These are phyloP conservation scores for Eremothecium coryli DNA, from an alignment of 1,139 yeast genomes.

Conservation along the genomic window DNA sequence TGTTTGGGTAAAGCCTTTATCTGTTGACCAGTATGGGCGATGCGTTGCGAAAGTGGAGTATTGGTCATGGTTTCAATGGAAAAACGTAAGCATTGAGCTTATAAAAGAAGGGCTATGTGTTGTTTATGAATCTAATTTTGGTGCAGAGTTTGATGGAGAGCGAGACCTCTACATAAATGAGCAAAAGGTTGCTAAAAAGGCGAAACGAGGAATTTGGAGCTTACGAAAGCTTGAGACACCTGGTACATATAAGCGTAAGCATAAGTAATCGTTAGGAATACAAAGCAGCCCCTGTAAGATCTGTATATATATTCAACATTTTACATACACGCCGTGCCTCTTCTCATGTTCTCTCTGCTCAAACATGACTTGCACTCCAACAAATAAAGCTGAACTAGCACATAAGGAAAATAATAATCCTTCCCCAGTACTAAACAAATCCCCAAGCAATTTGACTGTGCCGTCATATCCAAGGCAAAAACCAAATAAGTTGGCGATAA, in stretches of 20 bases:
- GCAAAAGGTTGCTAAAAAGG: constrained; percentile 51
- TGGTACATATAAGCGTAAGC: constrained; percentile 54
- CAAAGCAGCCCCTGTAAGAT: not conserved
- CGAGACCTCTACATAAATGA: constrained; percentile 49
- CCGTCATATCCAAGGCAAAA: constrained; percentile 92
- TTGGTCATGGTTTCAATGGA: constrained; percentile 46
- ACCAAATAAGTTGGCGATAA: constrained; percentile 91
- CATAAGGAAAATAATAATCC: constrained; percentile 61
- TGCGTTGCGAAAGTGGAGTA: constrained; percentile 76
- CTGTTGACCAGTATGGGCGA: constrained; percentile 81
- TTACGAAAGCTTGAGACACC: constrained; percentile 58
- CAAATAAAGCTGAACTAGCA: constrained; percentile 61
- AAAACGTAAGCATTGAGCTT: constrained; percentile 85
- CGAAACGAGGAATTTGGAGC: constrained; percentile 65
- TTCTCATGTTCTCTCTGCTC: constrained; percentile 82
- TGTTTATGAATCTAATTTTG: constrained; percentile 71
- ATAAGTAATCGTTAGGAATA: not conserved
- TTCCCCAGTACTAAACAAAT: constrained; percentile 59
- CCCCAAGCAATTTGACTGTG: constrained; percentile 50
- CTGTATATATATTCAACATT: constrained; percentile 41
- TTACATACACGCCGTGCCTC: constrained; percentile 70
- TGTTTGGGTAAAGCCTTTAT: constrained; percentile 67
- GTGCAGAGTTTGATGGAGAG: constrained; percentile 79
- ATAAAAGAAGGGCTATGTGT: constrained; percentile 71
- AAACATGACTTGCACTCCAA: constrained; percentile 90